A percentile compares a stretch with the other conserved stretches of the same genome.
Conservation (phyloP, 2,329 filamentous ascomycete species). For the Alternaria consortialis region DNA sequence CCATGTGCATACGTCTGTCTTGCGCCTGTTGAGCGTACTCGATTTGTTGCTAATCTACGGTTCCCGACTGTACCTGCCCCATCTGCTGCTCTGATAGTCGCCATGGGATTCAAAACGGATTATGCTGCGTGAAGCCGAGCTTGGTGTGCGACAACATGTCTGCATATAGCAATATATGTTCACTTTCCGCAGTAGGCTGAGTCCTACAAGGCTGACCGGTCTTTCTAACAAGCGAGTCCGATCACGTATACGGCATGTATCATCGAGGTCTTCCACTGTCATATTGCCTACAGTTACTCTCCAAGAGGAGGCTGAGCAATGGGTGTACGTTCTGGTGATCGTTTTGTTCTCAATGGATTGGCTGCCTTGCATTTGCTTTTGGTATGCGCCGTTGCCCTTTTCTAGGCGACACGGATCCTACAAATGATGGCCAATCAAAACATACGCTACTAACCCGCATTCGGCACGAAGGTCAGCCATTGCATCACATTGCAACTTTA, state of each 20-base stretch:
- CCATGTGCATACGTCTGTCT: conserved; percentile 20
- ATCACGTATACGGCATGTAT: background rate
- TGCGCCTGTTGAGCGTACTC: conserved; percentile 13
- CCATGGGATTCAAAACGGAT: background rate
- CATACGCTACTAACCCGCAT: background rate
- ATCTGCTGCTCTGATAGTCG: background rate
- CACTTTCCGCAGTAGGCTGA: background rate
- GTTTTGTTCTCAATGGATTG: background rate
- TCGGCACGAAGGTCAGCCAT: conserved; percentile 1
- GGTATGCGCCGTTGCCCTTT: background rate
- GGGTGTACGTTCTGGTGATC: background rate
- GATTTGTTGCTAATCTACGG: background rate
- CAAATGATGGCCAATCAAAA: background rate
- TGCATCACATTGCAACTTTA: conserved; percentile 8
- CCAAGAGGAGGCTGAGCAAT: background rate
- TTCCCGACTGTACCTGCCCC: conserved; percentile 1
- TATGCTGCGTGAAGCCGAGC: background rate
- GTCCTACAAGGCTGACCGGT: background rate
- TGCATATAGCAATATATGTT: background rate
- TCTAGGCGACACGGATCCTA: background rate
- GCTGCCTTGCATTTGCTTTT: background rate
- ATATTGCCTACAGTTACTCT: background rate
- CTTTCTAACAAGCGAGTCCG: background rate
- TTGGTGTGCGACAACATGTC: background rate
- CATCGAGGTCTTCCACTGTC: background rate